Base-by-base conservation (phyloP, 2,329 filamentous ascomycete genomes). In the Fusarium globosum region DNA sequence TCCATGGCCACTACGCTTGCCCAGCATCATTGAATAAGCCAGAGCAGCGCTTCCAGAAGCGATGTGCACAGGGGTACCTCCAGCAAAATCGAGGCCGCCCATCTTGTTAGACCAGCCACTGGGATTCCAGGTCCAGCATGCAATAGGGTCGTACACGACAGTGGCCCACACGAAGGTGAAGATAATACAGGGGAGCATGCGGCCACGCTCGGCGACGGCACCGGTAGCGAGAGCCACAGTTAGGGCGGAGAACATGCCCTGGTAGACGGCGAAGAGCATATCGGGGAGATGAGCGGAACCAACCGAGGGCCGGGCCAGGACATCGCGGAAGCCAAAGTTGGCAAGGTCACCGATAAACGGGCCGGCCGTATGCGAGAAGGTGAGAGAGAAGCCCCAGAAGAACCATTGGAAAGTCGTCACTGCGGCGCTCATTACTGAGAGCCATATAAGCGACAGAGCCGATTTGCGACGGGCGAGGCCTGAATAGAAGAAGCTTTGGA, bases 121-220 rank as follows among this genome's bases (percentile, higher is more conserved):
- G 2, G 93, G 83, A 81, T 97, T 97, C 95, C 95, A 97, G 14
- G 94, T 97, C 95, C 95, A 97, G 88, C 94, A 97, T 51, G 95
- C 95, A 80, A 97, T 95, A 4, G 94, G 93, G 78, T 97, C 94
- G 83, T 97, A 97, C 80, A 97, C 93, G 67, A 97, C 80, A 10
- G 95, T 97, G 3, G 92, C 88, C 95, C 95, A 97, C 81, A 97
- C 85, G 79, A 97, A 96, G 92, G 97, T 96, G 87, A 97, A 97
- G 79, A 97, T 87, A 75, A 97, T 90, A 81, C 93, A 95, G 18
- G 95, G 94, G 11, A 96, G 89, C 91, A 97, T 95, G 69, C 94
- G 91, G 69, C 95, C 95, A 75, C 95, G 89, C 81, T 97, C 95
- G 58, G 94, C 94, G 38, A 95, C 93, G 55, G 94, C 94, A 69